Conservation (phyloP, 352 stramenopile species). For the Pythium oligandrum region DNA sequence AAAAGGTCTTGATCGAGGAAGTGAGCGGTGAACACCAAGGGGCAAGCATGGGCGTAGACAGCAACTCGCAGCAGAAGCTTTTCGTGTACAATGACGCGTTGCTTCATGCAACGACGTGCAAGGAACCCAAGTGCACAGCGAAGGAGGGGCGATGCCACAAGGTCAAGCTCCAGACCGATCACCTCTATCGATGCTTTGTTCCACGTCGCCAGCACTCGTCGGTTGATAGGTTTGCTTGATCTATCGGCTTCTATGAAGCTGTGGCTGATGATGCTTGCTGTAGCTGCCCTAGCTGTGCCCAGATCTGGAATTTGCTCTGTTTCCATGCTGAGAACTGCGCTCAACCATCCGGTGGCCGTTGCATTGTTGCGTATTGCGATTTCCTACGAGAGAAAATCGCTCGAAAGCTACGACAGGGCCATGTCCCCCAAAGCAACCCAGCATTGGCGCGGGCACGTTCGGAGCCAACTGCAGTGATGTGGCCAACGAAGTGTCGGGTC, state of each 20-base stretch:
- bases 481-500: slow-evolving; percentile 74
- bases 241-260: neutral
- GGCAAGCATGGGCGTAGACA: too few relatives aligned
- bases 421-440: slow-evolving; percentile 38
- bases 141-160: slow-evolving; percentile 76
- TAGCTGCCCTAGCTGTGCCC: slow-evolving; percentile 77
- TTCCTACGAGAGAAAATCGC: slow-evolving; percentile 84
- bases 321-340: slow-evolving; percentile 77
- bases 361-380: slow-evolving; percentile 80
- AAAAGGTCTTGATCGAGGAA: too few relatives aligned
- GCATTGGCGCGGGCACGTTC: too few relatives aligned
- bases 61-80: slow-evolving; percentile 75
- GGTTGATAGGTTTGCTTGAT: slow-evolving; percentile 63
- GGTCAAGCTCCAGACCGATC: slow-evolving; percentile 84
- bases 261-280: neutral
- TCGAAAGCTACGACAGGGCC: slow-evolving; percentile 59
- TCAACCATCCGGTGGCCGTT: slow-evolving; percentile 47
- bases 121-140: slow-evolving; percentile 48
- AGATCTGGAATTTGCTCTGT: slow-evolving; percentile 84
- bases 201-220: slow-evolving; percentile 56
- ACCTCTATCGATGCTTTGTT: slow-evolving; percentile 84
- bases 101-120: slow-evolving; percentile 60
- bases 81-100: slow-evolving; percentile 83
- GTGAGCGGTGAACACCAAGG: too few relatives aligned
- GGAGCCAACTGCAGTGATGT: slow-evolving; percentile 29